A percentile compares a stretch with the other conserved stretches of the same genome.
These are phyloP conservation scores for Clausena lansium DNA, from an alignment of 345 rosid species.

Conservation along the genomic window DNA sequence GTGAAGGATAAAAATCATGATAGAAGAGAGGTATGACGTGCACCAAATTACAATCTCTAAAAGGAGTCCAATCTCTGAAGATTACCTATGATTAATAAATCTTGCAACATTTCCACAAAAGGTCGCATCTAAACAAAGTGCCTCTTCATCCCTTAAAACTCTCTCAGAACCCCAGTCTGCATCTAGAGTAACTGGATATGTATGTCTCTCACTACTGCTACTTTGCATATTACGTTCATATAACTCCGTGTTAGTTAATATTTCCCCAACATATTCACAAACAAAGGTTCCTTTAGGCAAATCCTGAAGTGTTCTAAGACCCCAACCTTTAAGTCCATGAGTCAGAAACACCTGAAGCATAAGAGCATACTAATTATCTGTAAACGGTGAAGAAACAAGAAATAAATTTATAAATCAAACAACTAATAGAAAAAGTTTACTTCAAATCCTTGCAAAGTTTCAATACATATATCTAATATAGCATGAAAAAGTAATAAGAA, in stretches of 20 bases:
- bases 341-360: slow-evolving; percentile 70
- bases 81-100: slow-evolving; percentile 91
- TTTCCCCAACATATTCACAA: slow-evolving; percentile 85
- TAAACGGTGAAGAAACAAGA: not conserved
- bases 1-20: not conserved
- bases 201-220: slow-evolving; percentile 35
- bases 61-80: not conserved
- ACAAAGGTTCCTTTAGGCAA: slow-evolving; percentile 90
- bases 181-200: slow-evolving; percentile 72
- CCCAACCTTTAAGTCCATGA: slow-evolving; percentile 80
- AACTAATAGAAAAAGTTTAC: not conserved
- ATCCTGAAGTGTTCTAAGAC: slow-evolving; percentile 69
- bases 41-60: not conserved
- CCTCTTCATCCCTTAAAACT: slow-evolving; percentile 67
- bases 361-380: slow-evolving; percentile 14
- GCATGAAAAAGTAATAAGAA: not conserved
- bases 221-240: slow-evolving; percentile 47
- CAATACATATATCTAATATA: not conserved
- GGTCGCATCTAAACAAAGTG: slow-evolving; percentile 85
- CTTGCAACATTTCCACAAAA: slow-evolving; percentile 76
- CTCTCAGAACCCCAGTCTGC: slow-evolving; percentile 76
- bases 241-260: slow-evolving; percentile 70
- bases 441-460: not conserved
- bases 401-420: not conserved
- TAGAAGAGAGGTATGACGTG: not conserved